Conservation (phyloP, 176 grass and related monocot species). For the Puya raimondii region DNA sequence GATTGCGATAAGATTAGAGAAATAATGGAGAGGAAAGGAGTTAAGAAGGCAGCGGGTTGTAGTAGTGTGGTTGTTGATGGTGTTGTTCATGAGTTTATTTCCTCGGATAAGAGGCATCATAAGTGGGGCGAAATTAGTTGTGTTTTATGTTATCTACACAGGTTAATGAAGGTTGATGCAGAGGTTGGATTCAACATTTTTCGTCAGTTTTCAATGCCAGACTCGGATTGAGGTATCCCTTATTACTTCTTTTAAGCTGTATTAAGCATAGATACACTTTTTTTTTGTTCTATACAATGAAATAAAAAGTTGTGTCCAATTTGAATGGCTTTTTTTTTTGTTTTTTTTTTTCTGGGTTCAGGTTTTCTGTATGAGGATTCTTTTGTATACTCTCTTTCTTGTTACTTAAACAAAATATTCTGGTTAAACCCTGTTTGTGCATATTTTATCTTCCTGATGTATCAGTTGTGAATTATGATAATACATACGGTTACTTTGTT, state of each 20-base stretch:
- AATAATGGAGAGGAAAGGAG: slow-evolving; percentile 34
- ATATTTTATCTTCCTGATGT: too few relatives aligned
- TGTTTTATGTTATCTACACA: slow-evolving; percentile 1
- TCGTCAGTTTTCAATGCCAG: not conserved
- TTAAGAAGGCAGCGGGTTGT: slow-evolving; percentile 40
- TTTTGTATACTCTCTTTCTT: too few relatives aligned
- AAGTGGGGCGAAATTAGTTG: slow-evolving; percentile 2
- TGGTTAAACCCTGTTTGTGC: too few relatives aligned
- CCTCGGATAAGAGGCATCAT: slow-evolving; percentile 10
- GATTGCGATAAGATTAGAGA: slow-evolving; percentile 33
- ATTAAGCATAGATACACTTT: not conserved
- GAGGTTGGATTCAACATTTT: not conserved
- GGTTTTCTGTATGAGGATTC: too few relatives aligned
- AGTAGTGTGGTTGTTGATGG: slow-evolving; percentile 30
- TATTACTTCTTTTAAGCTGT: not conserved
- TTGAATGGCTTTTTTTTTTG: not conserved
- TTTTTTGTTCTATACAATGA: not conserved
- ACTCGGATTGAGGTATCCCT: not conserved
- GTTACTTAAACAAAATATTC: too few relatives aligned
- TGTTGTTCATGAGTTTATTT: slow-evolving; percentile 15
- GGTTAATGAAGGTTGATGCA: not conserved
- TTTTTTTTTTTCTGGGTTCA: not conserved
- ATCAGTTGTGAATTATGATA: too few relatives aligned
- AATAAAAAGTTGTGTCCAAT: not conserved
- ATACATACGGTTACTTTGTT: too few relatives aligned